Base-by-base conservation (phyloP, 176 grass and related monocot genomes). In the Oryza punctata region DNA sequence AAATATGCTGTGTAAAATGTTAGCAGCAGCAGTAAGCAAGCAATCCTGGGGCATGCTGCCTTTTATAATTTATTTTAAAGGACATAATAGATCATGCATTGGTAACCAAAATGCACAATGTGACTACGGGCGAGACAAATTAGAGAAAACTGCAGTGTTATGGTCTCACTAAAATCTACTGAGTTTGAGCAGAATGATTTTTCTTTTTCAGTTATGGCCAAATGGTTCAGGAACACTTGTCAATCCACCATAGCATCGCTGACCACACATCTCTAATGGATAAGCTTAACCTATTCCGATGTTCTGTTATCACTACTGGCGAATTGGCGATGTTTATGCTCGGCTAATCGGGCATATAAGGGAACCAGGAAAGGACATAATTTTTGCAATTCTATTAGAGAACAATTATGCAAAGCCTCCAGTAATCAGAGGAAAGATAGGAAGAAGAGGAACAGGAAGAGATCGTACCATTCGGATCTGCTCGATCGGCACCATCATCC, bases 401-500 rank as follows among this genome's bases (percentile, higher is more conserved):
- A 52, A 59, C 6, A 59, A 59, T 19, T n/a, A 59, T n/a, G 54
- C 54, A 59, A 21, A 10, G 0, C 6, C 54, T 59, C 1, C 7
- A 59, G 19, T n/a, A 9, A 59, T 59, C 54, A 9, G 54, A 59
- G 7, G n/a, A 59, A 35, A 35, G 33, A 35, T 35, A 1, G 2
- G 18, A 7, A 18, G 15, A 57, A 57, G 18, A 57, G 5, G 7
- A 57, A 5, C 33, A 35, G 33, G 33, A 15, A 16, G 47, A 59
- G 19, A 21, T 19, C 88, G 59, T 89, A 97, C 92, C 94, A 75
- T 97, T 92, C 63, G 94, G 94, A 87, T 97, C 92, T 97, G 69
- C 49, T 52, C 49, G 5, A 10, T 87, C 49, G 41, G 80, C 52
- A 24, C n/a, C 29, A 61, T 68, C 63, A 3, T 14, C 1, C 21